Conservation (phyloP, 257 asterid species). For the Solanum phureja region DNA sequence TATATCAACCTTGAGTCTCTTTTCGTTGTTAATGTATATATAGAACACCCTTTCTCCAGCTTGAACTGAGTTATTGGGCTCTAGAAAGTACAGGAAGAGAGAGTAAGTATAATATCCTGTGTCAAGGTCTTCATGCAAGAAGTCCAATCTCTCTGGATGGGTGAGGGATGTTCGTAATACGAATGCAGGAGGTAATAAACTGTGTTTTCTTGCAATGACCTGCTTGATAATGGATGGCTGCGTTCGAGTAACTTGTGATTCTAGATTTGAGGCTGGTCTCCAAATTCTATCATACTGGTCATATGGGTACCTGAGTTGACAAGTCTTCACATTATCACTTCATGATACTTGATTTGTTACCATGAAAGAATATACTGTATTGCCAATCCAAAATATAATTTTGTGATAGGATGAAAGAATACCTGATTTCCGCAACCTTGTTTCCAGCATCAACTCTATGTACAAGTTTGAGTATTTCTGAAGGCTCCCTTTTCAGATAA, state of each 20-base stretch:
- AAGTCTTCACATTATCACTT: background rate
- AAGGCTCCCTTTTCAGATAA: slow-evolving; percentile 22
- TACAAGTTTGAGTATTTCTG: slow-evolving; percentile 30
- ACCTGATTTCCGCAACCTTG: slow-evolving; percentile 32
- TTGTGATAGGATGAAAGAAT: background rate
- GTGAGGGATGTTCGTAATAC: slow-evolving; percentile 41
- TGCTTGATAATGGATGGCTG: slow-evolving; percentile 4
- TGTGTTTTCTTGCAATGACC: background rate
- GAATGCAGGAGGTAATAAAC: slow-evolving; percentile 28
- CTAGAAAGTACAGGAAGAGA: slow-evolving; percentile 45
- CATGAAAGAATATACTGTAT: background rate
- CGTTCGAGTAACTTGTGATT: slow-evolving; percentile 16
- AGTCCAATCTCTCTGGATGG: slow-evolving; percentile 39
- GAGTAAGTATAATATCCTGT: slow-evolving; percentile 10
- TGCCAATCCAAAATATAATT: background rate
- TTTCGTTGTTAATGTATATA: slow-evolving; percentile 28
- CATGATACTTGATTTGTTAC: background rate
- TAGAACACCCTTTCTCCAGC: slow-evolving; percentile 45
- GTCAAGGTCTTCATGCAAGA: slow-evolving; percentile 26
- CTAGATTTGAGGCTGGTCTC: slow-evolving; percentile 21
- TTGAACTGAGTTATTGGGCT: slow-evolving; percentile 27
- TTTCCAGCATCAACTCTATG: slow-evolving; percentile 40
- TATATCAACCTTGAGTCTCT: slow-evolving; percentile 25
- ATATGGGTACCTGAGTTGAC: slow-evolving; percentile 31
- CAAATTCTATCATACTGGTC: slow-evolving; percentile 46